Base-by-base conservation (phyloP, 805 yeast genomes). In the Pichia heedii region DNA sequence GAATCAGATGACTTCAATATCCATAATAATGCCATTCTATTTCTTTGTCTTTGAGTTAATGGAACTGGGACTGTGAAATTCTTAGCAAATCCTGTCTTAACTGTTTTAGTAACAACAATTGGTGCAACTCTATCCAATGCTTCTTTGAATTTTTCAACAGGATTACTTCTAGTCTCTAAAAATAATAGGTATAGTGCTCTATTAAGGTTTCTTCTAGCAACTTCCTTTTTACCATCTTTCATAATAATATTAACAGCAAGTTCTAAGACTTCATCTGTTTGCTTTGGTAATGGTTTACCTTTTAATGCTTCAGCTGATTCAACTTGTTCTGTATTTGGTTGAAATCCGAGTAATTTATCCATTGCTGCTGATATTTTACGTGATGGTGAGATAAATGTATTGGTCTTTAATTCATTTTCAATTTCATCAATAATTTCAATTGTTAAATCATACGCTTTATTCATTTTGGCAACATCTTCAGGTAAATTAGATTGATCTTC, bases 11-110 rank as follows among this genome's bases (percentile, higher is more conserved):
- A 87, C 47, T 86, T 96, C 43, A 88, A 63, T 40, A 93, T 82
- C 97, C 97, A 93, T 51, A 70, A 65, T 71, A 94, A 84, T 2
- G 97, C 96, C 56, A 76, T 77, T 63, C 96, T 77, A 54, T 77
- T 70, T 62, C 97, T 76, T 65, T 88, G 95, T 65, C 87, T 79
- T 55, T 77, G 78, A 40, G 76, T 79, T 55, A 90, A 69, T 10
- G 97, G 95, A 32, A 76, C 78, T 5, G 98, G 98, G 40, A 86
- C 81, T 33, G 79, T 73, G 47, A 75, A 74, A 47, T 81, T 79
- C 60, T 89, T 86, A 36, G 97, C 97, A 44, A 82, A 82, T 46
- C 93, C 93, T 3, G 93, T 87, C 55, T 79, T 80, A 58, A 77
- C 77, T 15, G 87, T 79, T 59, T 79, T 82, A 30, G 88, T 76